Percentiles rank a stretch among this genome's conserved stretches.
These are phyloP conservation scores for Pseudozyma sp. DNA, from an alignment of 1,284 basidiomycete species.

Conservation along the genomic window DNA sequence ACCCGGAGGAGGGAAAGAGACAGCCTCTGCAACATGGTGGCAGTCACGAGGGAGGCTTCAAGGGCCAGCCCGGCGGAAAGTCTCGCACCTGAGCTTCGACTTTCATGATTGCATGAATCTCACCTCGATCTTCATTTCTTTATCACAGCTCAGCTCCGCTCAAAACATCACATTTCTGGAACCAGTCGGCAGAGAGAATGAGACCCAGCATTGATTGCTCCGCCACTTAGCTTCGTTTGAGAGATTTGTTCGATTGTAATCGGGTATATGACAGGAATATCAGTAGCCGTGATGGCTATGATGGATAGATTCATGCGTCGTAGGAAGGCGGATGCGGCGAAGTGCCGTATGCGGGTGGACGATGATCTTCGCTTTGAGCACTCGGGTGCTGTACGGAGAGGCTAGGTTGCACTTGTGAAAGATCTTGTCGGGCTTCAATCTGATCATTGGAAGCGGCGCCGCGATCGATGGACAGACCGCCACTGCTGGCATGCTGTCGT, in stretches of 20 bases:
- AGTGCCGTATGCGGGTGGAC: constrained; percentile 41
- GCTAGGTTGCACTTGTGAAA: neutral
- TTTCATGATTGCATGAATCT: too few species aligned
- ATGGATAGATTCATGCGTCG: constrained; percentile 19
- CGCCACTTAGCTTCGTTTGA: too few species aligned
- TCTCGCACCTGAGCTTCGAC: constrained; percentile 22
- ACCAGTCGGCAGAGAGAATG: too few species aligned
- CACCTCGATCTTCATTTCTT: too few species aligned
- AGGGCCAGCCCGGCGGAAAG: constrained; percentile 28
- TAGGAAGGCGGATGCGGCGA: constrained; percentile 47
- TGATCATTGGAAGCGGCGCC: neutral
- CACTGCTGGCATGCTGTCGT: constrained; percentile 3
- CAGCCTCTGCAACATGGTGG: constrained; percentile 54
- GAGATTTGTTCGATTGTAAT: too few species aligned
- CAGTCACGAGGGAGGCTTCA: constrained; percentile 51
- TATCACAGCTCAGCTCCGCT: too few species aligned
- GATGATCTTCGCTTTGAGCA: constrained; percentile 11
- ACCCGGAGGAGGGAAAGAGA: constrained; percentile 46
- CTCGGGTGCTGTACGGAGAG: neutral
- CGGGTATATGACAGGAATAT: too few species aligned
- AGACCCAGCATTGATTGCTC: too few species aligned
- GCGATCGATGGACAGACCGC: neutral
- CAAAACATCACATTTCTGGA: too few species aligned
- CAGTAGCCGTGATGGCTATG: neutral
- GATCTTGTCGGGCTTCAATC: neutral